Percentiles rank a stretch among this genome's conserved stretches.
These are phyloP conservation scores for Coprinellus aureogranulatus DNA, from an alignment of 768 basidiomycete species.

Conservation along the genomic window DNA sequence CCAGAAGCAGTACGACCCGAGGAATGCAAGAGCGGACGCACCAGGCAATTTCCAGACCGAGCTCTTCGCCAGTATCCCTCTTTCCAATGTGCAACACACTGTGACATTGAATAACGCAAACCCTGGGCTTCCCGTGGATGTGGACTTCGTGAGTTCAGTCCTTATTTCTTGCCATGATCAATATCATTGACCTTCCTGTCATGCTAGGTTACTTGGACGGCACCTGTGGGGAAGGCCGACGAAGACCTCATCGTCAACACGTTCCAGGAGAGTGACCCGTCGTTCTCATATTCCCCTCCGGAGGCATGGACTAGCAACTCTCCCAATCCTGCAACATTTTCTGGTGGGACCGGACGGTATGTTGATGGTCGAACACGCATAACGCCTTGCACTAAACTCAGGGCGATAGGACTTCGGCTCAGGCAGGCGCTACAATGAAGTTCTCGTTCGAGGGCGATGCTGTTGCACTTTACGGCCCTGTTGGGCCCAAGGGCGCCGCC, in stretches of 20 bases:
- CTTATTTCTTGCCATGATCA: too few species aligned
- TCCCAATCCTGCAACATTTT: conserved; percentile 37
- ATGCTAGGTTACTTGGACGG: conserved; percentile 34
- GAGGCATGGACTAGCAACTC: conserved; percentile 33
- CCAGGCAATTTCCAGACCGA: conserved; percentile 36
- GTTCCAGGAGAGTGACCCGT: conserved; percentile 32
- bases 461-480: conserved; percentile 39
- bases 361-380: conserved; percentile 15
- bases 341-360: conserved; percentile 45
- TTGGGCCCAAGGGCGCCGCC: conserved; percentile 28
- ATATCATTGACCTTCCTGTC: too few species aligned
- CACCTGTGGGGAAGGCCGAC: conserved; percentile 23
- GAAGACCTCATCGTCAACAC: conserved; percentile 26
- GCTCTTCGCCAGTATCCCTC: conserved; percentile 35
- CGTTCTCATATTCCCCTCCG: conserved; percentile 34
- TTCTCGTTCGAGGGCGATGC: conserved; percentile 30
- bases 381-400: too few species aligned
- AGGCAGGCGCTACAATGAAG: conserved; percentile 17
- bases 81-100: conserved; percentile 34
- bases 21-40: conserved; percentile 26
- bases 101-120: conserved; percentile 34
- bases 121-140: conserved; percentile 31
- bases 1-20: conserved; percentile 20
- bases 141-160: conserved; percentile 49
- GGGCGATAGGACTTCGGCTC: conserved; percentile 16